Percentiles rank a stretch among this genome's conserved stretches.
phyloP scores from a whole-genome alignment of 2,329 filamentous ascomycete species.

The Arthrobotrys musiformis region DNA sequence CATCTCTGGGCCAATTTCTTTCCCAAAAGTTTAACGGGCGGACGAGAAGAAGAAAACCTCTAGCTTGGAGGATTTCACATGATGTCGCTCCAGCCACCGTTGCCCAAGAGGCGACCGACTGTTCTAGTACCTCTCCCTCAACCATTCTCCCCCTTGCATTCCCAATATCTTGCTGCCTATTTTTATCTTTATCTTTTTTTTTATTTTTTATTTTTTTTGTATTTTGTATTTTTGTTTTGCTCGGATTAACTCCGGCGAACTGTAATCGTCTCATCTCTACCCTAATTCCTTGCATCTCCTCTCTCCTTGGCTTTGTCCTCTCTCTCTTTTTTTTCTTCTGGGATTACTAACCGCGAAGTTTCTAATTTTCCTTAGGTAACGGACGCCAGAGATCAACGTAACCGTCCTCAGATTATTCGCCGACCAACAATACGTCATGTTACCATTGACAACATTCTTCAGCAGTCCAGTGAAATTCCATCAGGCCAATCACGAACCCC shows the following conservation, averaged over 20 bases:
- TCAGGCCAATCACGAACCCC: constrained; percentile 87
- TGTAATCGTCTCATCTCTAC: constrained; percentile 31
- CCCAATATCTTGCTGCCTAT: constrained; percentile 46
- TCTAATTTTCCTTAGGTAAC: constrained; percentile 67
- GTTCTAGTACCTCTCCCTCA: constrained; percentile 67
- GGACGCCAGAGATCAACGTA: constrained; percentile 68
- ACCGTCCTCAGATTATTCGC: constrained; percentile 59
- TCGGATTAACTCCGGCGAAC: constrained; percentile 32
- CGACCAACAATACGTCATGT: constrained; percentile 75
- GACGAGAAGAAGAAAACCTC: background rate
- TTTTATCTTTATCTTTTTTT: background rate
- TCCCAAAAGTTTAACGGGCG: background rate
- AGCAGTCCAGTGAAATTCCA: constrained; percentile 92
- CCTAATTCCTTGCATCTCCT: constrained; percentile 22
- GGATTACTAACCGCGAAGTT: constrained; percentile 59
- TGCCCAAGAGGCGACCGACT: constrained; percentile 69
- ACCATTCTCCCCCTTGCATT: constrained; percentile 29
- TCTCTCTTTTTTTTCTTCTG: constrained; percentile 34
- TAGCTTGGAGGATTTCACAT: constrained; percentile 18
- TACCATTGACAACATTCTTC: constrained; percentile 91
- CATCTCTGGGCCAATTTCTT: background rate
- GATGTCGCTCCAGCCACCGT: constrained; percentile 57
- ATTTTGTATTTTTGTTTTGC: constrained; percentile 51
- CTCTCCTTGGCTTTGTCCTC: constrained; percentile 28
- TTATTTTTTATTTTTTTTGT: too few relatives aligned